Evolutionary conservation across 2,329 filamentous ascomycete species (phyloP).

Genomic region (Rhinocladiella mackenziei): DNA sequence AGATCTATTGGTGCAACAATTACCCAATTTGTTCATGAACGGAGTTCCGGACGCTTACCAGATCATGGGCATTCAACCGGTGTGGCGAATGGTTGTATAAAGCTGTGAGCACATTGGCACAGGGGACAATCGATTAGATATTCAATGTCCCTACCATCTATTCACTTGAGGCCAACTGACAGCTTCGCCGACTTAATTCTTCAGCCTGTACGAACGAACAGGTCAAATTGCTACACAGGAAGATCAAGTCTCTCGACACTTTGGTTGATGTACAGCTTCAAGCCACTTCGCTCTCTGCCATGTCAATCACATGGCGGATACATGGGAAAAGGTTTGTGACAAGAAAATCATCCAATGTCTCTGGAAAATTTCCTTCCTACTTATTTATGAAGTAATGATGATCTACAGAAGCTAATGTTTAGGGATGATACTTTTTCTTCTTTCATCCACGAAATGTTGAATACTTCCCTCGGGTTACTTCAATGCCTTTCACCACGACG

Average conservation of each 20-base stretch:
- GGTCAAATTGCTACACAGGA: constrained; percentile 13
- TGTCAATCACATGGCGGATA: no score
- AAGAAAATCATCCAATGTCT: constrained; percentile 18
- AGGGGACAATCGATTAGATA: neutral
- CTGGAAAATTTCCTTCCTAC: constrained; percentile 9
- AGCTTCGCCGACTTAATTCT: constrained; percentile 13
- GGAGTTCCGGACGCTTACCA: neutral
- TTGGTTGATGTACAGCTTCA: constrained; percentile 5
- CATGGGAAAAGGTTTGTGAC: no score
- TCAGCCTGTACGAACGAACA: no score
- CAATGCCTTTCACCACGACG: neutral
- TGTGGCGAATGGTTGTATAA: constrained; percentile 5
- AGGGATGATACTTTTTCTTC: neutral
- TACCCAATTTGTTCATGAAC: neutral
- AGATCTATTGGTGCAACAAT: constrained; percentile 15
- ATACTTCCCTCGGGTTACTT: no score
- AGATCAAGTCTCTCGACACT: constrained; percentile 6
- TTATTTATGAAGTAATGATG: no score
- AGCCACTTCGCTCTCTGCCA: constrained; percentile 1
- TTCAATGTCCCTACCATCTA: neutral
- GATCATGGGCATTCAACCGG: neutral
- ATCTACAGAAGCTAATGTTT: neutral
- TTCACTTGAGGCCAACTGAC: constrained; percentile 3
- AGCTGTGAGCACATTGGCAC: constrained; percentile 2
- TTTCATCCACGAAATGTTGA: no score